These are phyloP conservation scores for Talaromyces nanjingensis DNA, from an alignment of 495 filamentous ascomycete genomes.

Conservation along the genomic window DNA sequence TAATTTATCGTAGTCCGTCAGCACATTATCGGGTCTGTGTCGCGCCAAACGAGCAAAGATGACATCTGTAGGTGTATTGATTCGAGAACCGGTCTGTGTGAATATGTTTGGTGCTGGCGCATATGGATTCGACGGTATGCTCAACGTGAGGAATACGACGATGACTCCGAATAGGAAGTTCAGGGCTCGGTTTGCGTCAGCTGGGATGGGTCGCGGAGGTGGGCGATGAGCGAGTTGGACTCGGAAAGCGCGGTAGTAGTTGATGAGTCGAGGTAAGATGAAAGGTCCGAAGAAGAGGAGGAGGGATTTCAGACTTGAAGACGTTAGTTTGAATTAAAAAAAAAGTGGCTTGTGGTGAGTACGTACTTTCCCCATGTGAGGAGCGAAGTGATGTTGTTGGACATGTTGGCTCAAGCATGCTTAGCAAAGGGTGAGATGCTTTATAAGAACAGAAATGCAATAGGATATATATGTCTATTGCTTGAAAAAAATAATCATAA, in stretches of 20 bases:
- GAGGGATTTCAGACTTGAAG: slow-evolving; percentile 63
- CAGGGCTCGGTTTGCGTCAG: slow-evolving; percentile 42
- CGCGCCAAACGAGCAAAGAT: slow-evolving; percentile 72
- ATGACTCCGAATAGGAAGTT: slow-evolving; percentile 53
- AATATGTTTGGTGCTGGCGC: slow-evolving; percentile 67
- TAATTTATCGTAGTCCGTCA: slow-evolving; percentile 55
- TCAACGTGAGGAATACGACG: slow-evolving; percentile 50
- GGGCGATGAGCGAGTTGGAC: slow-evolving; percentile 51
- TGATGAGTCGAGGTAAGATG: slow-evolving; percentile 64
- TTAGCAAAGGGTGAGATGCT: background rate
- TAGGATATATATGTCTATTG: background rate
- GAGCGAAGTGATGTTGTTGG: background rate
- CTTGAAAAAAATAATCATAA: background rate
- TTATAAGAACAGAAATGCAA: background rate
- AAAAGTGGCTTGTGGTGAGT: background rate
- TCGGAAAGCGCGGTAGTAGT: slow-evolving; percentile 59
- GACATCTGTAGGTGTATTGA: slow-evolving; percentile 77
- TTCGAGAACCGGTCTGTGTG: slow-evolving; percentile 63
- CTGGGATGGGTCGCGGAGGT: slow-evolving; percentile 40
- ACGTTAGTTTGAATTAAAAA: slow-evolving; percentile 1
- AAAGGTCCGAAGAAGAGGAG: slow-evolving; percentile 82
- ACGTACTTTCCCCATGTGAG: slow-evolving; percentile 26
- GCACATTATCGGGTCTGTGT: slow-evolving; percentile 44
- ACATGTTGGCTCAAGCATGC: slow-evolving; percentile 17
- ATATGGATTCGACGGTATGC: slow-evolving; percentile 63